These are phyloP conservation scores for Ceratocystis cacaofunesta DNA, from an alignment of 2,329 filamentous ascomycete genomes.

Conservation along the genomic window DNA sequence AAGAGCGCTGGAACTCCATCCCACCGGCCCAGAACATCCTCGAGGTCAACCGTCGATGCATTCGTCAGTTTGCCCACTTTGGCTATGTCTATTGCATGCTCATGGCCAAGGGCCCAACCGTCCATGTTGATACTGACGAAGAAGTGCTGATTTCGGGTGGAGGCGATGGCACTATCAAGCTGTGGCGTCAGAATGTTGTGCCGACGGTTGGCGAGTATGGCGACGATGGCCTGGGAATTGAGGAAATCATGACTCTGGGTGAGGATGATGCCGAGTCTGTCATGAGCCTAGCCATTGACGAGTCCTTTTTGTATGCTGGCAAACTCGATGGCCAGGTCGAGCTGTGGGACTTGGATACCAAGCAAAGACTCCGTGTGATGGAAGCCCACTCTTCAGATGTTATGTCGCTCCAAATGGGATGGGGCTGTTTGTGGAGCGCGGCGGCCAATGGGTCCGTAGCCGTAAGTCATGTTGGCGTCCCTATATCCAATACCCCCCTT, in stretches of 20 bases:
- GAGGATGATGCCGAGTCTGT: slow-evolving; percentile 48
- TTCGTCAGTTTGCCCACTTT: slow-evolving; percentile 80
- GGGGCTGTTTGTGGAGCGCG: slow-evolving; percentile 73
- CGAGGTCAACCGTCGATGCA: slow-evolving; percentile 67
- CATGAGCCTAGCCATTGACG: slow-evolving; percentile 71
- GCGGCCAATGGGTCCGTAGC: slow-evolving; percentile 79
- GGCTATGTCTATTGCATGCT: slow-evolving; percentile 97
- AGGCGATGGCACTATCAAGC: slow-evolving; percentile 83
- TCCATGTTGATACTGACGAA: slow-evolving; percentile 53
- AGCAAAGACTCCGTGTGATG: slow-evolving; percentile 76
- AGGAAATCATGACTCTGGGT: slow-evolving; percentile 52
- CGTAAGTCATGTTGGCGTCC: slow-evolving; percentile 35
- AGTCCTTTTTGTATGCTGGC: slow-evolving; percentile 83
- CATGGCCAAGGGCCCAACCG: slow-evolving; percentile 53
- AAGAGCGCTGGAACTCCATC: slow-evolving; percentile 41
- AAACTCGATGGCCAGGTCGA: slow-evolving; percentile 79
- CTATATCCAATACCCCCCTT: not conserved
- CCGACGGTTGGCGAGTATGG: slow-evolving; percentile 13
- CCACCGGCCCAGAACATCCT: slow-evolving; percentile 44
- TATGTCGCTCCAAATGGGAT: slow-evolving; percentile 72
- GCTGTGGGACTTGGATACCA: slow-evolving; percentile 91
- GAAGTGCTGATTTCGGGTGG: slow-evolving; percentile 83
- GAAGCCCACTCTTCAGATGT: slow-evolving; percentile 69
- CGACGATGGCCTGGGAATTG: slow-evolving; percentile 41
- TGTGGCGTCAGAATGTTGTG: slow-evolving; percentile 55